Base-by-base conservation (phyloP, 805 yeast genomes). In the Schizosaccharomyces osmophilus region DNA sequence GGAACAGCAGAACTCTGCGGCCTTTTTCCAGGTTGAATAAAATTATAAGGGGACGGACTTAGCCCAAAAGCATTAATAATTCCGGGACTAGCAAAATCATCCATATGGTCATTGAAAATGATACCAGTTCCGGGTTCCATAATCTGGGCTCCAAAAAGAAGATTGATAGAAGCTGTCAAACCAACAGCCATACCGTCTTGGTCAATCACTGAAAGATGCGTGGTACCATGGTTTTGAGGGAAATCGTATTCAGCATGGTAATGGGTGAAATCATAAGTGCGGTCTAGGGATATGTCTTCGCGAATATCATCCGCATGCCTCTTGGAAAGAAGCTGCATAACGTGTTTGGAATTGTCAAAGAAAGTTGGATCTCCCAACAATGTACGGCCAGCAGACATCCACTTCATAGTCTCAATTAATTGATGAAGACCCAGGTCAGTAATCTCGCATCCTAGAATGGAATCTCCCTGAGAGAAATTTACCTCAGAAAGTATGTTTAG, bases 61-160 rank as follows among this genome's bases (percentile, higher is more conserved):
- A 90, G 77, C 31, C 83, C 84, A 71, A 88, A 90, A 17, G 87
- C 83, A 70, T 90, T 90, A 19, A 78, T 74, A 6, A 77, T 73
- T 17, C 78, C 75, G 1, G 93, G 88, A 41, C 79, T 75, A 8
- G 95, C 84, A 68, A 90, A 90, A 69, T 90, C 97, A 71, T 90
- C 97, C 96, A 90, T 89, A 70, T 90, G 87, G 66, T 87, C 82
- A 72, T 90, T 90, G 67, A 90, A 72, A 9, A 90, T 77, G 8
- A 90, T 74, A 1, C 97, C 97, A 0, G 97, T 89, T 1, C 63
- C 69, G 1, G 83, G 82, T 69, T 90, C 97, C 69, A 83, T 85
- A 5, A 90, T 83, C 66, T 81, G 69, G 13, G 93, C 82, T 0
- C 98, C 98, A 72, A 88, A 90, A 48, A 80, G 69, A 61, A 88